Conservation (phyloP, 148 eudicot genomes). For the Arctostaphylos glauca region DNA sequence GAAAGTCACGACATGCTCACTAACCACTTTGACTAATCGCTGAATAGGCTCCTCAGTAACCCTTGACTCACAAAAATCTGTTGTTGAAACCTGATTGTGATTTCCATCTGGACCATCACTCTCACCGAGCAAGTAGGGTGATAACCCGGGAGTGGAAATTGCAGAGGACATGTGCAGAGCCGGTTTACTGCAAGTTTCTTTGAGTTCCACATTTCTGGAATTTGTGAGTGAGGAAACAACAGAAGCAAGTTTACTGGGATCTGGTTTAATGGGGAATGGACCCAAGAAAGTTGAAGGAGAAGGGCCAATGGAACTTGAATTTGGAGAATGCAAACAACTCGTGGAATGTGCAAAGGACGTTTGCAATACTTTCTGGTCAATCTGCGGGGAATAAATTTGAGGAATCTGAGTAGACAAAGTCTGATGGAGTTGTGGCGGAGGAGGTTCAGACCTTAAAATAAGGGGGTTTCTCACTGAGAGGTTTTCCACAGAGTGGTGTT, state of each 20-base stretch:
- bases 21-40: conserved; percentile 16
- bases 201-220: background rate
- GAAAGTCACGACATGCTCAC: background rate
- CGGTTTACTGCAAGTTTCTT: background rate
- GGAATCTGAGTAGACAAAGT: conserved; percentile 1
- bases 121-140: conserved; percentile 2
- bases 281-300: conserved; percentile 13
- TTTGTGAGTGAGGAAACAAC: background rate
- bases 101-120: background rate
- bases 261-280: background rate
- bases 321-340: background rate
- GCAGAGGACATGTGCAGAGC: background rate
- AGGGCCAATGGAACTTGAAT: background rate
- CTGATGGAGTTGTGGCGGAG: background rate
- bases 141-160: conserved; percentile 14
- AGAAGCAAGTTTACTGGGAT: background rate
- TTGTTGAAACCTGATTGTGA: background rate
- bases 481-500: background rate
- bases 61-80: background rate
- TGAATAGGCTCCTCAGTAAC: conserved; percentile 15
- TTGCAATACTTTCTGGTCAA: background rate
- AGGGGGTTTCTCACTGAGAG: background rate
- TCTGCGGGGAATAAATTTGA: background rate
- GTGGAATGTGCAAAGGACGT: background rate
- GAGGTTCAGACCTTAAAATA: conserved; percentile 1